Evolutionary conservation across 352 stramenopile genomes (phyloP).

Genomic region (Phytophthora colocasiae): DNA sequence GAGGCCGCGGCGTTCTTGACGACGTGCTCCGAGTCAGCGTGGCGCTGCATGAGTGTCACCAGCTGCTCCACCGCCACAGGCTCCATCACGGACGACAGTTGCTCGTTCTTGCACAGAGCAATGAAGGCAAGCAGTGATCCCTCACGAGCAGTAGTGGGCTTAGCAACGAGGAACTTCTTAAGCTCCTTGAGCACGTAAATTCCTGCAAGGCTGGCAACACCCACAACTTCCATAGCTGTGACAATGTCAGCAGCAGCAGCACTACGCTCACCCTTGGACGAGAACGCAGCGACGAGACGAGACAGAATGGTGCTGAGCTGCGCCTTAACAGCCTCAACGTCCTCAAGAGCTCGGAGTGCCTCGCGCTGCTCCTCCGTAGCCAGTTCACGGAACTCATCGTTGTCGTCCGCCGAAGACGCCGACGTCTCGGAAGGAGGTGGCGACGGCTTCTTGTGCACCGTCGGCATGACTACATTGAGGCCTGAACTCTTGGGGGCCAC

Average conservation of each 20-base stretch:
- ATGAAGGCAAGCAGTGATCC: constrained; percentile 53
- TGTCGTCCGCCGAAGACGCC: constrained; percentile 40
- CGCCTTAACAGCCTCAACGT: constrained; percentile 40
- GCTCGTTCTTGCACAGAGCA: constrained; percentile 52
- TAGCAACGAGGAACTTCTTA: constrained; percentile 48
- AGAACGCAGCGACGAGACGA: constrained; percentile 45
- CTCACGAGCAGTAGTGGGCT: constrained; percentile 58
- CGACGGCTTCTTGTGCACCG: constrained; percentile 33
- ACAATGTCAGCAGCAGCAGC: constrained; percentile 60
- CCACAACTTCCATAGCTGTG: constrained; percentile 51
- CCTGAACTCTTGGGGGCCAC: constrained; percentile 21
- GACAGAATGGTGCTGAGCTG: constrained; percentile 52
- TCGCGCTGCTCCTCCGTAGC: constrained; percentile 54
- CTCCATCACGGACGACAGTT: constrained; percentile 60
- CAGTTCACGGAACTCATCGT: constrained; percentile 48
- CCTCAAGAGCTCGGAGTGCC: constrained; percentile 41
- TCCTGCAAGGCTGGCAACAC: constrained; percentile 37
- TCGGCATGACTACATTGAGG: constrained; percentile 20
- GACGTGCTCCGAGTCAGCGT: constrained; percentile 67
- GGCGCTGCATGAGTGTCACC: constrained; percentile 58
- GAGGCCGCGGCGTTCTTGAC: constrained; percentile 52
- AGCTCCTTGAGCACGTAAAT: constrained; percentile 61
- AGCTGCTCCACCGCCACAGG: constrained; percentile 64
- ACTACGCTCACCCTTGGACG: constrained; percentile 45
- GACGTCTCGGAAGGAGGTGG: constrained; percentile 41